Conservation (phyloP, 202 grass and related monocot species). For the Bolboschoenoplectus hybrid region DNA sequence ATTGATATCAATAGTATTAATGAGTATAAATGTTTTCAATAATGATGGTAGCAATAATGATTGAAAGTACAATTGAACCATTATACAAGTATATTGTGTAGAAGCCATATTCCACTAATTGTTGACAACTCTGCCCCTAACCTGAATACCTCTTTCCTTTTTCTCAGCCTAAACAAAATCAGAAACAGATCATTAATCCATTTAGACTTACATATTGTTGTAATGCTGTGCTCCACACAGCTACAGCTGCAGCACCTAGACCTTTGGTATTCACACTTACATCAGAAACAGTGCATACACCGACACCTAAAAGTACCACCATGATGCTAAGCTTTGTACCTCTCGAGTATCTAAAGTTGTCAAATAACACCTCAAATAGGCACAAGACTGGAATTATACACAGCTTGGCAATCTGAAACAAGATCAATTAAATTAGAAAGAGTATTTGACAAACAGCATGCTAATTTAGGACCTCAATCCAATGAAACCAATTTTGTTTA, state of each 20-base stretch:
- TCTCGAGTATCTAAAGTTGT: slow-evolving; percentile 69
- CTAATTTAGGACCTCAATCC: background rate
- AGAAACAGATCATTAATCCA: background rate
- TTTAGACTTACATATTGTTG: slow-evolving; percentile 64
- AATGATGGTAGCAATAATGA: background rate
- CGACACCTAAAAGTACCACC: slow-evolving; percentile 67
- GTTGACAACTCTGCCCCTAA: background rate
- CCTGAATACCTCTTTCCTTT: background rate
- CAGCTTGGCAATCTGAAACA: slow-evolving; percentile 62
- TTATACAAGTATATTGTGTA: background rate
- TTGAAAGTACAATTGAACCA: background rate
- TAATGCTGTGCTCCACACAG: slow-evolving; percentile 64
- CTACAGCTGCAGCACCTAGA: slow-evolving; percentile 51
- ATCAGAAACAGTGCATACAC: slow-evolving; percentile 69
- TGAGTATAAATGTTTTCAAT: background rate
- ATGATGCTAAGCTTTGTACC: slow-evolving; percentile 70
- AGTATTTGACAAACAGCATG: slow-evolving; percentile 17
- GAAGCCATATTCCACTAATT: background rate
- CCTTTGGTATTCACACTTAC: slow-evolving; percentile 63
- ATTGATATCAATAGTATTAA: background rate
- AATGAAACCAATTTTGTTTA: background rate
- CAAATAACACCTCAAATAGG: slow-evolving; percentile 59
- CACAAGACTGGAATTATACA: slow-evolving; percentile 69
- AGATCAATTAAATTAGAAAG: background rate
- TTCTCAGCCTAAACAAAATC: background rate